Conservation (phyloP, 2,329 filamentous ascomycete species). For the Exophiala oligosperma region DNA sequence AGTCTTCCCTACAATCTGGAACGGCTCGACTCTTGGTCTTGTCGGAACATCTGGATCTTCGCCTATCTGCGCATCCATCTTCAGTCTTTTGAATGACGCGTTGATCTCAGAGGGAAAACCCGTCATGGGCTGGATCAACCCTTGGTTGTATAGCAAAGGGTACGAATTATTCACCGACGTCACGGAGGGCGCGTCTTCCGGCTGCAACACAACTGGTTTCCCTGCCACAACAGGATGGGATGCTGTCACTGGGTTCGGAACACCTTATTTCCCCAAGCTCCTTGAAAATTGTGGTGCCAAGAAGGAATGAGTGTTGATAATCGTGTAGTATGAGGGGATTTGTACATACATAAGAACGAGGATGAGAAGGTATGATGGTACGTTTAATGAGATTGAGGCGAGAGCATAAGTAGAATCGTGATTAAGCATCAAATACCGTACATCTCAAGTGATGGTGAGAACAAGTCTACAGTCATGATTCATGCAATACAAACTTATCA, state of each 20-base stretch:
- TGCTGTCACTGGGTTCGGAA: conserved; percentile 37
- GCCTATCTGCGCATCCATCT: conserved; percentile 25
- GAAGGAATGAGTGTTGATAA: conserved; percentile 10
- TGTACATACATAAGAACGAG: conserved; percentile 7
- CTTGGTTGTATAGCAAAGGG: conserved; percentile 26
- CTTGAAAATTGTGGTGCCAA: conserved; percentile 21
- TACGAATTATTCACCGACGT: conserved; percentile 35
- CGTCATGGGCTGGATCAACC: conserved; percentile 28
- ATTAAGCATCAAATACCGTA: too few species aligned
- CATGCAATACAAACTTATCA: too few species aligned
- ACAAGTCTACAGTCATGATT: too few species aligned
- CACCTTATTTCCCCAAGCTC: conserved; percentile 28
- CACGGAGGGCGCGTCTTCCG: conserved; percentile 33
- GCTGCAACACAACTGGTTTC: conserved; percentile 37
- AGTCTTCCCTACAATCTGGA: conserved; percentile 42
- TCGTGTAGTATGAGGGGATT: neutral
- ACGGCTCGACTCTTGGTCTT: conserved; percentile 39
- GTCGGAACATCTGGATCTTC: conserved; percentile 47
- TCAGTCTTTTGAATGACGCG: conserved; percentile 27
- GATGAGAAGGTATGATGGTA: too few species aligned
- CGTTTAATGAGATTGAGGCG: too few species aligned
- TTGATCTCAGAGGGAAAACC: conserved; percentile 24
- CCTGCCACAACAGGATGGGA: conserved; percentile 35
- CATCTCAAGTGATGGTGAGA: too few species aligned
- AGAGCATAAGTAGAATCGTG: too few species aligned